These are phyloP conservation scores for Aspergillus hiratsukae DNA, from an alignment of 2,329 filamentous ascomycete genomes.

Conservation along the genomic window DNA sequence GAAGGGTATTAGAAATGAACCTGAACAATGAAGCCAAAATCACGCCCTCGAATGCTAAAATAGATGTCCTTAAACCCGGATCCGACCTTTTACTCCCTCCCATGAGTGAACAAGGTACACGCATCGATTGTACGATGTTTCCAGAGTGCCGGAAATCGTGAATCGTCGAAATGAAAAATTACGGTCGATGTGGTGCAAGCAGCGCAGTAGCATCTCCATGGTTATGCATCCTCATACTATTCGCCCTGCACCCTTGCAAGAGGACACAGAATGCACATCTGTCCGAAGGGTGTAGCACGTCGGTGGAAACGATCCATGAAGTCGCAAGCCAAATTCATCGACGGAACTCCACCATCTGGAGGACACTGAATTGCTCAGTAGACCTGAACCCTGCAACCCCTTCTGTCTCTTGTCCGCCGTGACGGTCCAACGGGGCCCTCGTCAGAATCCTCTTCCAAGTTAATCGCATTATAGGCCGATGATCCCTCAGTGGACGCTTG, in stretches of 20 bases:
- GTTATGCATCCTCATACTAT: background rate
- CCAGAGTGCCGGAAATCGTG: background rate
- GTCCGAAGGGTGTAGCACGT: background rate
- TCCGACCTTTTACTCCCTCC: background rate
- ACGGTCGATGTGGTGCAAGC: background rate
- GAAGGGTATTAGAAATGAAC: background rate
- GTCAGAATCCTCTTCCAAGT: slow-evolving; percentile 27
- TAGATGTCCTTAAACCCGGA: background rate
- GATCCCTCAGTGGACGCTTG: slow-evolving; percentile 10
- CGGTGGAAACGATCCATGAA: background rate
- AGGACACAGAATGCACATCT: background rate
- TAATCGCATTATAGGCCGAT: slow-evolving; percentile 21
- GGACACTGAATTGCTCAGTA: background rate
- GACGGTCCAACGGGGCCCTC: slow-evolving; percentile 22
- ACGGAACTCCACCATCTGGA: background rate
- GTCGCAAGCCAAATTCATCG: background rate
- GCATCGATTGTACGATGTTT: background rate
- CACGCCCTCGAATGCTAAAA: background rate
- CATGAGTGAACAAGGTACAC: background rate
- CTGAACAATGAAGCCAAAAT: background rate
- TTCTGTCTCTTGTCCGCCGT: slow-evolving; percentile 18
- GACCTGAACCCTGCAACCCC: slow-evolving; percentile 6
- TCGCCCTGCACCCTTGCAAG: background rate
- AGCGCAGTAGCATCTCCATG: background rate
- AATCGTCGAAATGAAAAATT: background rate